Evolutionary conservation across 2,329 filamentous ascomycete genomes (phyloP), one percentile per base, ranked within the genome.

Genomic region (Aureobasidium sp.): DNA sequence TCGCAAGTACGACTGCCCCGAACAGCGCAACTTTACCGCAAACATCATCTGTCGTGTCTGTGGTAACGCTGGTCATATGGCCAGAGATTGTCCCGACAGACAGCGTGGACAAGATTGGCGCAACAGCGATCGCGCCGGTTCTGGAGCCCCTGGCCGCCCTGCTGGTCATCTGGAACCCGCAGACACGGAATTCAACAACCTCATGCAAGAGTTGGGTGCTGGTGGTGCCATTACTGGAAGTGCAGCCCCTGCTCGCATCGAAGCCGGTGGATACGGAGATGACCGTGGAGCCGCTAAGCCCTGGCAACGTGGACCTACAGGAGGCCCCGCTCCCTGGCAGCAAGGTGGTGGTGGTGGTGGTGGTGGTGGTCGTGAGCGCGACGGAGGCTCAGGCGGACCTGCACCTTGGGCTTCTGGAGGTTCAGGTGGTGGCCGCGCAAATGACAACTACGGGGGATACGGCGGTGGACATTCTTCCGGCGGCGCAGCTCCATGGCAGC

Each of bases 11-110:
- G 94, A 99, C 74, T 99, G 94, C 70, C 94, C 94, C 15, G 91
- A 99, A 78, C 90, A 94, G 76, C 90, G 92, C 74, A 99, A 99
- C 78, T 97, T 89, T 78, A 99, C 94, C n/a, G 92, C 94, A 70
- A 97, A 91, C 77, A 97, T 99, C 74, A 97, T 99, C 73, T 99
- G 94, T 78, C 92, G 93, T 70, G 89, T 97, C 70, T 99, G 94
- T 79, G 94, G 94, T 68, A 97, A 97, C 74, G 92, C 94, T 67
- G 94, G 94, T 23, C 94, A 99, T 71, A 97, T 99, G 91, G 94
- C 92, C 68, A 88, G 93, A 69, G 94, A 99, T 78, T 99, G 94
- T 84, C 91, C 93, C 50, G 94, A 99, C 72, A 84, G 94, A 73
- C 90, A 94, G 79, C 87, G 90, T 72, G 94, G 94, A 70, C 86